Percentiles rank a stretch among this genome's conserved stretches.
Evolutionary conservation across 1,284 basidiomycete species (phyloP).

Genomic region (Mixia osmundae): DNA sequence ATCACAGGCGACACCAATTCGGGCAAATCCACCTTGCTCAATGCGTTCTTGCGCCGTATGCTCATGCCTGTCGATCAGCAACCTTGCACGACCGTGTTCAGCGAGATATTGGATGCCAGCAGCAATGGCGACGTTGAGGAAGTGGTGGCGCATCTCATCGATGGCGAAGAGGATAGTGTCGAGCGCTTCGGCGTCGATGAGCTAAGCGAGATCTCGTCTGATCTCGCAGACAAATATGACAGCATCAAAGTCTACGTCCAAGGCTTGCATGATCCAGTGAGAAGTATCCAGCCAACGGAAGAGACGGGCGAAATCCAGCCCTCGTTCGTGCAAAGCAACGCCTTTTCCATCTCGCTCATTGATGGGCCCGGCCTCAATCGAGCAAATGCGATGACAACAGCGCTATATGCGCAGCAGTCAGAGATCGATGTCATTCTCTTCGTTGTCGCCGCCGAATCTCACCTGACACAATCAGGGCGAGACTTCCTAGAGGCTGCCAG

Average conservation of each 20-base stretch:
- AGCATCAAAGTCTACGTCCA: constrained; percentile 64
- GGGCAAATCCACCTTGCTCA: constrained; percentile 95
- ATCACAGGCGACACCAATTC: constrained; percentile 99
- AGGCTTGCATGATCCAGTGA: constrained; percentile 36
- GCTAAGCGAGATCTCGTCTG: constrained; percentile 49
- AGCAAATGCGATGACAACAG: constrained; percentile 86
- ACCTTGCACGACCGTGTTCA: constrained; percentile 90
- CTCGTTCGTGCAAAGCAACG: constrained; percentile 80
- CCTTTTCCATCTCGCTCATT: constrained; percentile 93
- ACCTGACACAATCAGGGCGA: constrained; percentile 87
- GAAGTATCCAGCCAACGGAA: constrained; percentile 1
- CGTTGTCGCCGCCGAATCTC: constrained; percentile 93
- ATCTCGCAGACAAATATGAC: constrained; percentile 43
- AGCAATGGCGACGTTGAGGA: constrained; percentile 51
- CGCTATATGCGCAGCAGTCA: constrained; percentile 83
- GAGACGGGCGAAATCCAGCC: constrained; percentile 26
- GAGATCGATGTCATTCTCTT: constrained; percentile 99
- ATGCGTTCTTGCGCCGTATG: constrained; percentile 65
- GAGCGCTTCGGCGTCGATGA: constrained; percentile 41
- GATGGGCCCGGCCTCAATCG: constrained; percentile 95
- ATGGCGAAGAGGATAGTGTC: constrained; percentile 41
- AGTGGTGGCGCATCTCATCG: constrained; percentile 39
- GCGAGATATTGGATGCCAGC: constrained; percentile 87
- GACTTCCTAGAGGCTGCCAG: constrained; percentile 86
- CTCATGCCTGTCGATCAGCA: constrained; percentile 97